phyloP scores from a whole-genome alignment of 2,329 filamentous ascomycete species.

The Colletotrichum graminicola region DNA sequence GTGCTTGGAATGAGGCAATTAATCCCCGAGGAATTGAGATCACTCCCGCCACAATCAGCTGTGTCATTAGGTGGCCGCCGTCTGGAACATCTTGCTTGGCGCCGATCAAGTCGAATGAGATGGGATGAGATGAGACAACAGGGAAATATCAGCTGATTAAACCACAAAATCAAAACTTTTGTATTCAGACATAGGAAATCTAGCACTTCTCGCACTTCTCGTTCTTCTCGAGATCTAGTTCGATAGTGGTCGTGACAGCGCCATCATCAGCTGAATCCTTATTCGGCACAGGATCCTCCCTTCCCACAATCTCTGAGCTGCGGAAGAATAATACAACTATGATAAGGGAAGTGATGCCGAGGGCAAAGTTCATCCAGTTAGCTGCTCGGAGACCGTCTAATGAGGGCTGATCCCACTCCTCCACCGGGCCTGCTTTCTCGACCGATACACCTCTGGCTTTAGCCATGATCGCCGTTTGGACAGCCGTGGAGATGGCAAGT shows the following conservation, averaged over 20 bases:
- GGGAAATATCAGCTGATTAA: not conserved
- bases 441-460: slow-evolving; percentile 58
- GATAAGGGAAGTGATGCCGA: slow-evolving; percentile 57
- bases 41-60: not conserved
- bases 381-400: slow-evolving; percentile 63
- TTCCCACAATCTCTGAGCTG: slow-evolving; percentile 66
- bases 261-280: slow-evolving; percentile 40
- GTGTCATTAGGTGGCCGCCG: not conserved
- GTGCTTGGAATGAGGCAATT: not conserved
- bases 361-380: slow-evolving; percentile 65
- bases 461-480: slow-evolving; percentile 73
- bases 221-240: slow-evolving; percentile 8
- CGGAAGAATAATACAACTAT: slow-evolving; percentile 63
- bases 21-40: slow-evolving; percentile 6
- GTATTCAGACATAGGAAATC: slow-evolving; percentile 13
- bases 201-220: slow-evolving; percentile 25
- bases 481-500: slow-evolving; percentile 72
- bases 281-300: slow-evolving; percentile 44
- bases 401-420: slow-evolving; percentile 59
- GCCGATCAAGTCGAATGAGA: not conserved
- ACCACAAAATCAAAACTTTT: slow-evolving; percentile 15
- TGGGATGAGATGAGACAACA: not conserved
- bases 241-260: slow-evolving; percentile 36
- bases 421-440: slow-evolving; percentile 57
- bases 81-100: not conserved